Evolutionary conservation across 495 filamentous ascomycete species (phyloP).

Genomic region (Neurospora sp.): DNA sequence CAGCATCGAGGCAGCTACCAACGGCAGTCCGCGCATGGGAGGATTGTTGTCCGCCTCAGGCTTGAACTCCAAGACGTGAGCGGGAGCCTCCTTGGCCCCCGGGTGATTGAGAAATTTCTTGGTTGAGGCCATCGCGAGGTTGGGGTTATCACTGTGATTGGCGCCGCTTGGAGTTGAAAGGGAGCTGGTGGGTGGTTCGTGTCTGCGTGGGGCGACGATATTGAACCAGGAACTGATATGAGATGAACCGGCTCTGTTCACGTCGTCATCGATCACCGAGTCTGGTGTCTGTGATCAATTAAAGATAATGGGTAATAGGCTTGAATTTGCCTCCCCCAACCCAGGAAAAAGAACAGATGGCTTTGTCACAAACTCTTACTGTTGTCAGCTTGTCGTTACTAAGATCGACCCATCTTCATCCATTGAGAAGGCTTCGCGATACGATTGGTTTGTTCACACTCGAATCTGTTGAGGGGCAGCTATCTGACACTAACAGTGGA

Average conservation of each 20-base stretch:
- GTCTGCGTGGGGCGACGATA: background rate
- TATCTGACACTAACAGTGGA: background rate
- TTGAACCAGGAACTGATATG: background rate
- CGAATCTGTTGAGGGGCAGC: background rate
- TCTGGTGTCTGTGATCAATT: background rate
- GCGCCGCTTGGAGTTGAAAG: background rate
- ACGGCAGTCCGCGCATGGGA: slow-evolving; percentile 16
- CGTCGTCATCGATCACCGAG: background rate
- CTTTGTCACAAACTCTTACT: background rate
- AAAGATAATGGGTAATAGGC: background rate
- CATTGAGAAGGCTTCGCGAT: background rate
- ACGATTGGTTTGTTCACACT: background rate
- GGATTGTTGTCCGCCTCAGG: slow-evolving; percentile 22
- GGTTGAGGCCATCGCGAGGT: slow-evolving; percentile 2
- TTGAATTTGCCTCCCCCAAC: background rate
- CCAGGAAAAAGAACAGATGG: background rate
- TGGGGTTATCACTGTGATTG: background rate
- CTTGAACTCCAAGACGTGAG: slow-evolving; percentile 11
- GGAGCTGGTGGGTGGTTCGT: background rate
- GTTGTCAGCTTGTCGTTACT: background rate
- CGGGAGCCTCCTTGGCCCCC: slow-evolving; percentile 20
- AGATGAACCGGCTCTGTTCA: background rate
- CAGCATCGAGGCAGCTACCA: slow-evolving; percentile 18
- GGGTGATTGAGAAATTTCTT: slow-evolving; percentile 24
- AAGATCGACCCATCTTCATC: background rate